phyloP scores from a whole-genome alignment of 805 yeast species.

The Saccharomycopsis babjevae region DNA sequence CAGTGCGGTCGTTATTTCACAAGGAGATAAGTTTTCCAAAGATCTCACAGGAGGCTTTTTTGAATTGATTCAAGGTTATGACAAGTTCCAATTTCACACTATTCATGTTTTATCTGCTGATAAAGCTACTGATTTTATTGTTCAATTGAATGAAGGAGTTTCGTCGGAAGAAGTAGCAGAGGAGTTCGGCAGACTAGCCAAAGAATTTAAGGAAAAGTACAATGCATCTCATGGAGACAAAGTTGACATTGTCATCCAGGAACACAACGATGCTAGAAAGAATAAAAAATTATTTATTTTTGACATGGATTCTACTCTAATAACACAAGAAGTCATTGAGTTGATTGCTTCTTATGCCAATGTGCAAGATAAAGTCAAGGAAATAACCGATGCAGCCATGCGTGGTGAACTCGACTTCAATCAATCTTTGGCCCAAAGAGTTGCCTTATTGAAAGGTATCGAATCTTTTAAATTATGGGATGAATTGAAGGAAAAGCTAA shows the following conservation, averaged over 20 bases:
- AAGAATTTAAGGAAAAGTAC: slow-evolving; percentile 3
- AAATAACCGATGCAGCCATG: slow-evolving; percentile 90
- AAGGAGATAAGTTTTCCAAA: slow-evolving; percentile 15
- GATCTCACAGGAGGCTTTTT: neutral
- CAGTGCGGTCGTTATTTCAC: slow-evolving; percentile 25
- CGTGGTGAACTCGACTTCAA: slow-evolving; percentile 91
- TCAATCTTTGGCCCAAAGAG: slow-evolving; percentile 69
- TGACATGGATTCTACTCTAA: slow-evolving; percentile 97
- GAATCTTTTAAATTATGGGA: slow-evolving; percentile 66
- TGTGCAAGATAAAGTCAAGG: slow-evolving; percentile 79
- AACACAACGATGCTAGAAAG: slow-evolving; percentile 26
- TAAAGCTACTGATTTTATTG: slow-evolving; percentile 16
- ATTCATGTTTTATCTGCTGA: slow-evolving; percentile 9
- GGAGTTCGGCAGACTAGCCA: neutral
- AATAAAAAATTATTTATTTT: slow-evolving; percentile 59
- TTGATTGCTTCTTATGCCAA: slow-evolving; percentile 89
- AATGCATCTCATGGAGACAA: slow-evolving; percentile 18
- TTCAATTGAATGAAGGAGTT: slow-evolving; percentile 6
- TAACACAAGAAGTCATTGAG: slow-evolving; percentile 94
- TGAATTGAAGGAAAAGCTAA: slow-evolving; percentile 57
- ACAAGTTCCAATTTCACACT: slow-evolving; percentile 8
- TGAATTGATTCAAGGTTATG: slow-evolving; percentile 3
- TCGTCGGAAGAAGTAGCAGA: neutral
- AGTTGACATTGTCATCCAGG: slow-evolving; percentile 37
- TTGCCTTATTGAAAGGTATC: slow-evolving; percentile 71